Evolutionary conservation across 2,329 filamentous ascomycete species (phyloP).

Genomic region (Tolypocladium capitatum): DNA sequence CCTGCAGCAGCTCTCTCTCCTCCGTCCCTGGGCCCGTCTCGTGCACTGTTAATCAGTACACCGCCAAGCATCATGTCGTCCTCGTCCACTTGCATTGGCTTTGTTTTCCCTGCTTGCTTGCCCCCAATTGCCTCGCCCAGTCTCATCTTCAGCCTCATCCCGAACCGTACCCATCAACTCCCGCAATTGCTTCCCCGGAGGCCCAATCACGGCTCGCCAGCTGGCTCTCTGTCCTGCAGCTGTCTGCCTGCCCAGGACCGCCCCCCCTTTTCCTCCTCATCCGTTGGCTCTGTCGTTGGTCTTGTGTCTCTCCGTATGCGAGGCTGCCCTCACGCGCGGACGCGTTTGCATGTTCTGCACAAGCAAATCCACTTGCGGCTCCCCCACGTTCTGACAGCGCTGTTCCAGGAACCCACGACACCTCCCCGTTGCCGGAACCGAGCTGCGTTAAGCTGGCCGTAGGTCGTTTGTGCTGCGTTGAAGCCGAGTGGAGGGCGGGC

Average conservation of each 20-base stretch:
- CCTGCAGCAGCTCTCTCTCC: not conserved
- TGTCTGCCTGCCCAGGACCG: not conserved
- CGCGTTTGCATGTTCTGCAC: not conserved
- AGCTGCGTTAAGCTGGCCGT: not conserved
- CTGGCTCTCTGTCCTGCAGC: conserved; percentile 12
- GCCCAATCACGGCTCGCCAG: conserved; percentile 23
- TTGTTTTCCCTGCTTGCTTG: not conserved
- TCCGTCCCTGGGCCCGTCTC: not conserved
- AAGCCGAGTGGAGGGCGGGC: conserved; percentile 1
- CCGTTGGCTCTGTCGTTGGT: not conserved
- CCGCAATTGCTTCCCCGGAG: conserved; percentile 1
- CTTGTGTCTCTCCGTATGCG: not conserved
- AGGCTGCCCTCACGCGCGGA: not conserved
- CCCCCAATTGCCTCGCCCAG: not conserved
- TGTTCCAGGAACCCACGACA: not conserved
- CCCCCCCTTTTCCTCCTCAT: not conserved
- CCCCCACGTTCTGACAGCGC: not conserved
- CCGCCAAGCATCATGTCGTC: not conserved
- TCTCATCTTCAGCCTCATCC: not conserved
- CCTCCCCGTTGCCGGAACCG: not conserved
- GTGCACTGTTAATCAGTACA: not conserved
- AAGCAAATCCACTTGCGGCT: not conserved
- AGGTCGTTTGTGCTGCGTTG: not conserved
- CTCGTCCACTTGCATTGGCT: not conserved
- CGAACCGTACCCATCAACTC: conserved; percentile 7